Evolutionary conservation across 805 yeast species (phyloP).

Genomic region (Tetrapisispora phaffii): DNA sequence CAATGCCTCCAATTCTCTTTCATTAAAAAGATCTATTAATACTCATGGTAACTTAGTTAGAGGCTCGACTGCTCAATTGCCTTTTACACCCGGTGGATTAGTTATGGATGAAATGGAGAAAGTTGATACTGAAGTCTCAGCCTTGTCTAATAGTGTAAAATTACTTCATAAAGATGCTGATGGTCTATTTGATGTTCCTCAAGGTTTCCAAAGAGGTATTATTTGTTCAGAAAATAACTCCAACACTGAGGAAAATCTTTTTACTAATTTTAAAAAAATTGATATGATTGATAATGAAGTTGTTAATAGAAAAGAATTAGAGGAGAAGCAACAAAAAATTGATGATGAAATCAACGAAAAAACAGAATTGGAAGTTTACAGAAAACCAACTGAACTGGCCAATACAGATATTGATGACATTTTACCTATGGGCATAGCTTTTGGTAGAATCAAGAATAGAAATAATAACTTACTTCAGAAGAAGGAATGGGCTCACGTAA

Average conservation of each 20-base stretch:
- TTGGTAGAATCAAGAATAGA: constrained; percentile 32
- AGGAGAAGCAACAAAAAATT: constrained; percentile 16
- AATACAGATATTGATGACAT: constrained; percentile 34
- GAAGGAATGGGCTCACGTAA: constrained; percentile 89
- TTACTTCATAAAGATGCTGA: constrained; percentile 54
- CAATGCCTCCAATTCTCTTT: constrained; percentile 59
- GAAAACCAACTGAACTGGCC: constrained; percentile 7
- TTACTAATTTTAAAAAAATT: constrained; percentile 18
- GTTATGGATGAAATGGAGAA: constrained; percentile 21
- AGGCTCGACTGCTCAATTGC: constrained; percentile 68
- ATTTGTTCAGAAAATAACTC: constrained; percentile 13
- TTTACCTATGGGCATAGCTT: constrained; percentile 41
- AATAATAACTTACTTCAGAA: constrained; percentile 26
- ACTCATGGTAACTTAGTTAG: constrained; percentile 50
- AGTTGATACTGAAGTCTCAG: constrained; percentile 12
- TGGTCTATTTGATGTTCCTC: constrained; percentile 78
- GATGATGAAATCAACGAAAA: constrained; percentile 4
- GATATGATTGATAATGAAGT: constrained; percentile 28
- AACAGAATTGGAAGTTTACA: constrained; percentile 7
- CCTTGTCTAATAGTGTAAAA: constrained; percentile 15
- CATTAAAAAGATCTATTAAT: constrained; percentile 58
- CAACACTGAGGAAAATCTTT: constrained; percentile 12
- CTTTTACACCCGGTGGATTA: constrained; percentile 92
- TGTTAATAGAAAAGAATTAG: constrained; percentile 33
- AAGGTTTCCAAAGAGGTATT: constrained; percentile 72